phyloP scores from a whole-genome alignment of 2,329 filamentous ascomycete species.

The Thelonectria discophora region DNA sequence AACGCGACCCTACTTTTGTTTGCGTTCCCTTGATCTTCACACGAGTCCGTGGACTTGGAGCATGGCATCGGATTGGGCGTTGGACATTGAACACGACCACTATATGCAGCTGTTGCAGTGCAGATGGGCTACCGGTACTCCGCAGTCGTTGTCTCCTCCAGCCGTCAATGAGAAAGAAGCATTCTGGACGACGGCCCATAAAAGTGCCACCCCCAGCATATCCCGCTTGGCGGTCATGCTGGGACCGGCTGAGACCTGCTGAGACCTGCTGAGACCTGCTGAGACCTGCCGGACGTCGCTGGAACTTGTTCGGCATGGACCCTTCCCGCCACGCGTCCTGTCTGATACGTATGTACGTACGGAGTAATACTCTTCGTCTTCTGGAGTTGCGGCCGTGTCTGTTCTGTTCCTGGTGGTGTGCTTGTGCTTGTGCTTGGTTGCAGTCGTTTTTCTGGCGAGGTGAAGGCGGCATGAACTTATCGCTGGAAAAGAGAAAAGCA shows the following conservation, averaged over 20 bases:
- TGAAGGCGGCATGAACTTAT: neutral
- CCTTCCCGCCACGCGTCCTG: conserved; percentile 40
- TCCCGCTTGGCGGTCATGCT: conserved; percentile 3
- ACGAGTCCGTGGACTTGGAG: conserved; percentile 8
- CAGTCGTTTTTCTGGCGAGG: neutral
- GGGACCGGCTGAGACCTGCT: conserved; percentile 1
- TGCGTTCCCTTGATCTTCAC: conserved; percentile 26
- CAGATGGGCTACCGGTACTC: neutral
- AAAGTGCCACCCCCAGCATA: conserved; percentile 17
- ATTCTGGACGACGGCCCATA: conserved; percentile 8
- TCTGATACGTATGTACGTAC: conserved; percentile 17
- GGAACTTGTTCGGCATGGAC: conserved; percentile 12
- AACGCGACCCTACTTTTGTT: conserved; percentile 27
- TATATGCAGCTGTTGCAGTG: neutral
- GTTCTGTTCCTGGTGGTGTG: neutral
- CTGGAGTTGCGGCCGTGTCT: neutral
- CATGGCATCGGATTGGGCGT: neutral
- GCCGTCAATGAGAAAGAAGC: conserved; percentile 9
- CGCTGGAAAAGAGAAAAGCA: neutral
- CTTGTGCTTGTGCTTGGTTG: too few relatives aligned
- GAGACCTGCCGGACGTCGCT: conserved; percentile 2
- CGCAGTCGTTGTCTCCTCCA: neutral
- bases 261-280: conserved; percentile 2
- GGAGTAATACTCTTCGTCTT: conserved; percentile 14
- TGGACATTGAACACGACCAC: conserved; percentile 1